Evolutionary conservation across 768 basidiomycete genomes (phyloP).

Genomic region (Asterophora lycoperdoides): DNA sequence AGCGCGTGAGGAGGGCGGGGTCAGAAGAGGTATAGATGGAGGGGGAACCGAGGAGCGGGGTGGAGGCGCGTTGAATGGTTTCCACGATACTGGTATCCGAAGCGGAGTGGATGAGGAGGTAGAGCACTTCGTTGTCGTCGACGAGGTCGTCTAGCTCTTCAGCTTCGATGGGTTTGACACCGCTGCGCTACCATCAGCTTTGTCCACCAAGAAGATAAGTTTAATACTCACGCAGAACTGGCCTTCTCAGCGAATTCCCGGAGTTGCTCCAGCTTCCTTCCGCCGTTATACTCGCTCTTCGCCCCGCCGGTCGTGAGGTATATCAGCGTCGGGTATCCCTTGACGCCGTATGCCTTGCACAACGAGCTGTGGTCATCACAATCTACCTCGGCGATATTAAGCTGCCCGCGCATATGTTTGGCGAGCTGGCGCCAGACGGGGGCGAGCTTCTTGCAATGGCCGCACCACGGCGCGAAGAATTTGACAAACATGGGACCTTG

Average conservation of each 20-base stretch:
- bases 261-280: constrained; percentile 67
- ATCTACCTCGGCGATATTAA: constrained; percentile 83
- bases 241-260: constrained; percentile 74
- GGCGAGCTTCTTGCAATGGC: constrained; percentile 93
- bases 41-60: constrained; percentile 45
- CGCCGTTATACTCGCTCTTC: constrained; percentile 72
- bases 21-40: constrained; percentile 39
- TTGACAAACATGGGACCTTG: constrained; percentile 47
- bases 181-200: constrained; percentile 14
- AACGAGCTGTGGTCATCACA: constrained; percentile 73
- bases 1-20: constrained; percentile 32
- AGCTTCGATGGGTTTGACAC: constrained; percentile 29
- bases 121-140: constrained; percentile 41
- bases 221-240: constrained; percentile 55
- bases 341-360: constrained; percentile 62
- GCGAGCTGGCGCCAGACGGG: constrained; percentile 80
- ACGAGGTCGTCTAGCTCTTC: constrained; percentile 39
- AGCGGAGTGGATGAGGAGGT: constrained; percentile 46
- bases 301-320: constrained; percentile 57
- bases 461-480: constrained; percentile 96
- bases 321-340: constrained; percentile 80
- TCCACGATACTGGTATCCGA: constrained; percentile 36
- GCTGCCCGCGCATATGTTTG: constrained; percentile 56
- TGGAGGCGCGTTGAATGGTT: constrained; percentile 32
- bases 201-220: not conserved